These are phyloP conservation scores for Paxillus rubicundulus DNA, from an alignment of 768 basidiomycete species.

Conservation along the genomic window DNA sequence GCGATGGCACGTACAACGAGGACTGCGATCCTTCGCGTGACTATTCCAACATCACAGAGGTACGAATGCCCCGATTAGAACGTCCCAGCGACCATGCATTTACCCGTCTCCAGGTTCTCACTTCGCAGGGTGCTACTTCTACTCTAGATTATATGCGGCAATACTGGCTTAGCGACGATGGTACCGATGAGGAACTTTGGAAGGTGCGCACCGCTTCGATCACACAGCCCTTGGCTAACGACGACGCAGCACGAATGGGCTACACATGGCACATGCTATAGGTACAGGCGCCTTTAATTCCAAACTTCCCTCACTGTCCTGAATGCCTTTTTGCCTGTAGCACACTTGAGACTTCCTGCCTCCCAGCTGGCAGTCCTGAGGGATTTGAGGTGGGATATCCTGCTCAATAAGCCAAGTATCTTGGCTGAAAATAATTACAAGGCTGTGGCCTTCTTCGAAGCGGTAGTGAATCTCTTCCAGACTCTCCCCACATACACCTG, in stretches of 20 bases:
- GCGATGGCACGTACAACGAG: conserved; percentile 43
- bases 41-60: conserved; percentile 43
- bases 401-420: neutral
- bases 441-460: conserved; percentile 68
- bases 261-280: conserved; percentile 59
- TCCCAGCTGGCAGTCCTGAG: conserved; percentile 54
- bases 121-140: conserved; percentile 52
- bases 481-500: conserved; percentile 72
- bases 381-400: conserved; percentile 53
- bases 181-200: conserved; percentile 65
- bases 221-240: conserved; percentile 2
- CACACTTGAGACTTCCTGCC: conserved; percentile 56
- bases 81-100: neutral
- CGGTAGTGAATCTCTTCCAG: conserved; percentile 57
- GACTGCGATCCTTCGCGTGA: conserved; percentile 42
- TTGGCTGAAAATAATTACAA: conserved; percentile 21
- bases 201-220: conserved; percentile 40
- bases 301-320: neutral
- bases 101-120: conserved; percentile 45
- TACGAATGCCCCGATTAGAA: conserved; percentile 18
- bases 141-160: conserved; percentile 58
- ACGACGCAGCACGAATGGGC: conserved; percentile 61
- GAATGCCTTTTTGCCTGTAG: conserved; percentile 30
- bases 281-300: conserved; percentile 10
- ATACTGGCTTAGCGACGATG: conserved; percentile 64